Conservation (phyloP, 805 yeast species). For the Hanseniaspora osmophila region DNA sequence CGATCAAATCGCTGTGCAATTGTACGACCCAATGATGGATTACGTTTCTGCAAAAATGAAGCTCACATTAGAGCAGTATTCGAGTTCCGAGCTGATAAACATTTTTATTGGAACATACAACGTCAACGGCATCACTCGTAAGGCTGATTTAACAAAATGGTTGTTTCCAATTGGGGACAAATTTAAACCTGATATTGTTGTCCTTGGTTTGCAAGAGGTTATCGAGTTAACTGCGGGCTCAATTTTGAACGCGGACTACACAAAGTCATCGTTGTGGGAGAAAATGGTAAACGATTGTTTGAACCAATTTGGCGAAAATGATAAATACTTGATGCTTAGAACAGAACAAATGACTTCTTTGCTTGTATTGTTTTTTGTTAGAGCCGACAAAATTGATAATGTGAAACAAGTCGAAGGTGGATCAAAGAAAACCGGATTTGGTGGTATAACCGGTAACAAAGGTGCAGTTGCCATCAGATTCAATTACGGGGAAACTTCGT, state of each 20-base stretch:
- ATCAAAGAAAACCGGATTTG: conserved; percentile 87
- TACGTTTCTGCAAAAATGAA: conserved; percentile 54
- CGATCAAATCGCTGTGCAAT: conserved; percentile 51
- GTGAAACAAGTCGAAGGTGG: conserved; percentile 86
- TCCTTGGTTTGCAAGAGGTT: conserved; percentile 89
- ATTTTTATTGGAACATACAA: conserved; percentile 79
- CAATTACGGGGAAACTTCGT: conserved; percentile 62
- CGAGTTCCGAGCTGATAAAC: conserved; percentile 43
- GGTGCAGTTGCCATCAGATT: conserved; percentile 92
- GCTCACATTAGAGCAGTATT: conserved; percentile 31
- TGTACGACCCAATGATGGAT: conserved; percentile 82
- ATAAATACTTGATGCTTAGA: conserved; percentile 48
- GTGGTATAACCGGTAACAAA: conserved; percentile 94
- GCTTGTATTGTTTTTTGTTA: conserved; percentile 49
- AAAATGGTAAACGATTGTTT: conserved; percentile 46
- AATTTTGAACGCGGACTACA: conserved; percentile 71
- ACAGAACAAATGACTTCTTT: conserved; percentile 67
- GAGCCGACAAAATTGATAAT: conserved; percentile 29
- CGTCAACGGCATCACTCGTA: conserved; percentile 55
- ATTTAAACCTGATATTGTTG: conserved; percentile 59
- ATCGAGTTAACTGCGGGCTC: conserved; percentile 89
- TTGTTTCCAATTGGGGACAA: conserved; percentile 57
- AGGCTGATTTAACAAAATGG: conserved; percentile 58
- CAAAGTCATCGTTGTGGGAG: conserved; percentile 72
- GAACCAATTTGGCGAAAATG: conserved; percentile 30